phyloP scores from a whole-genome alignment of 148 eudicot species.

The Pharnaceum exiguum region DNA sequence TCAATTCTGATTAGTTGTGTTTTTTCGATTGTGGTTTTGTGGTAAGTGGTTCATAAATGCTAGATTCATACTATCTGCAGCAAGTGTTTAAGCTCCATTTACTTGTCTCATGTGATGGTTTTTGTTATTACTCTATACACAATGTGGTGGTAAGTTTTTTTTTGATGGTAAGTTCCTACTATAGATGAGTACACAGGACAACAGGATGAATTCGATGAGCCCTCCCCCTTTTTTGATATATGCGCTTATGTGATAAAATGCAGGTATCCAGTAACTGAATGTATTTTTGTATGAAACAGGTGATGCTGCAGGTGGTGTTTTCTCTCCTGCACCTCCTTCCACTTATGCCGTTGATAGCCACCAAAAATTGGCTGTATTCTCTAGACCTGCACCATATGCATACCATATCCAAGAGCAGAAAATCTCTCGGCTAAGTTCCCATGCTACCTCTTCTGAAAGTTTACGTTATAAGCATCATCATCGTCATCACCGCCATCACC shows the following conservation, averaged over 20 bases:
- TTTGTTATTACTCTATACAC: too few species aligned
- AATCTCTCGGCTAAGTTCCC: conserved; percentile 15
- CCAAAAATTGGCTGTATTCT: neutral
- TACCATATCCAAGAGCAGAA: conserved; percentile 19
- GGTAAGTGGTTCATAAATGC: too few species aligned
- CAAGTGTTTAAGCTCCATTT: too few species aligned
- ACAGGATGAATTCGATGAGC: neutral
- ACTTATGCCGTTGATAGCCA: too few species aligned
- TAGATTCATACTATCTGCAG: too few species aligned
- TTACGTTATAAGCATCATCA: conserved; percentile 37
- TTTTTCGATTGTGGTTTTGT: too few species aligned
- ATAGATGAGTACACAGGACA: too few species aligned
- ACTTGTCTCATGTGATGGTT: too few species aligned
- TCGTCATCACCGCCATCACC: conserved; percentile 12
- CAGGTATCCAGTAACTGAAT: neutral
- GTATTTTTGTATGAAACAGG: conserved; percentile 9
- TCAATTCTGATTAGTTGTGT: too few species aligned
- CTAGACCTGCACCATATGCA: conserved; percentile 21
- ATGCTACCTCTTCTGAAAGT: conserved; percentile 22
- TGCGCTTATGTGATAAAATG: neutral
- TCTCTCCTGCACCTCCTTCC: conserved; percentile 20
- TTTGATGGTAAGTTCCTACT: too few species aligned
- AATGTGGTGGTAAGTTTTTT: too few species aligned
- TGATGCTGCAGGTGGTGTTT: conserved; percentile 7
- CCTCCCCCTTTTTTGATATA: neutral